Evolutionary conservation across 345 rosid genomes (phyloP).

Genomic region (Gossypium mustelinum): DNA sequence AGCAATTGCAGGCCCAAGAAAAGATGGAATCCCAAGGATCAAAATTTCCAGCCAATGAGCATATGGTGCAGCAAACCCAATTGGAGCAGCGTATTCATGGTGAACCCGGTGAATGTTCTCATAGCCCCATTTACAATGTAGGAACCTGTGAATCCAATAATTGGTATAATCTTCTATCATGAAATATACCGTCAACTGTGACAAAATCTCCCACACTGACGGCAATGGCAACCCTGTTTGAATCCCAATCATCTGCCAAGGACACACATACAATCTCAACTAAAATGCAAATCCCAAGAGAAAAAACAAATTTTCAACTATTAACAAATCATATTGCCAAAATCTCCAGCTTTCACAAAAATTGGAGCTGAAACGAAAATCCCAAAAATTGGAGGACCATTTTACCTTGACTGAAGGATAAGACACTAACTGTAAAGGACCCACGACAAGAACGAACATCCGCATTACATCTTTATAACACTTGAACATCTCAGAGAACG

Average conservation of each 20-base stretch:
- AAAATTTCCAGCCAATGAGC: constrained; percentile 93
- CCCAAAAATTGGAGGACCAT: background rate
- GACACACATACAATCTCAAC: background rate
- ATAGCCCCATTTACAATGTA: constrained; percentile 86
- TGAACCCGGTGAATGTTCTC: constrained; percentile 87
- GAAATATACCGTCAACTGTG: constrained; percentile 72
- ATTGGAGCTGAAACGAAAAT: background rate
- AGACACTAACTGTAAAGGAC: constrained; percentile 78
- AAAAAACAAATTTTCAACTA: background rate
- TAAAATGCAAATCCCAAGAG: background rate
- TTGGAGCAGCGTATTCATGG: constrained; percentile 83
- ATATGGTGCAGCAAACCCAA: constrained; percentile 80
- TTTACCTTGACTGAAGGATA: constrained; percentile 77
- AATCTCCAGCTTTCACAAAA: background rate
- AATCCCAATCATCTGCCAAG: constrained; percentile 64
- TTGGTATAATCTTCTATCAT: constrained; percentile 79
- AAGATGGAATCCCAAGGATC: constrained; percentile 88
- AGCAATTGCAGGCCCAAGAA: constrained; percentile 88
- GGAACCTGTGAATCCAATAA: constrained; percentile 85
- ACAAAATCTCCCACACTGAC: constrained; percentile 55
- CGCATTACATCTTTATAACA: constrained; percentile 82
- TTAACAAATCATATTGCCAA: background rate
- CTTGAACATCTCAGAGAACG: constrained; percentile 48
- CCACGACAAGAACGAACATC: constrained; percentile 68
- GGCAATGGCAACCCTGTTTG: constrained; percentile 76